These are phyloP conservation scores for Ophiocordyceps camponoti-leonardi DNA, from an alignment of 2,329 filamentous ascomycete species.

Conservation along the genomic window DNA sequence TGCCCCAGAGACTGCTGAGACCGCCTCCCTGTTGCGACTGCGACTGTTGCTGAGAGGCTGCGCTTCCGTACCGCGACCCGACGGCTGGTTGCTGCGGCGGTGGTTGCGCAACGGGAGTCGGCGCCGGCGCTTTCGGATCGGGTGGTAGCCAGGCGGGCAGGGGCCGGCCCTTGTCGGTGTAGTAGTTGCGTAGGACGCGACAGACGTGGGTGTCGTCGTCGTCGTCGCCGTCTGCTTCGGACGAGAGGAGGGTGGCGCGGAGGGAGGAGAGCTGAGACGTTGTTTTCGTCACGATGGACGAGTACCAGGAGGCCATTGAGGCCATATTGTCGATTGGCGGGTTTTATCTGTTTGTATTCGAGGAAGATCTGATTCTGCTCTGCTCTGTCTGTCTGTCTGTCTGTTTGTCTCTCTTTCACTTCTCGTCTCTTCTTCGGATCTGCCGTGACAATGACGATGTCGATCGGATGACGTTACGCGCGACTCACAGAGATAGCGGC, in stretches of 20 bases:
- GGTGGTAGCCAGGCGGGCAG: constrained; percentile 80
- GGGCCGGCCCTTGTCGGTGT: constrained; percentile 67
- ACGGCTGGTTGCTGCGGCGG: constrained; percentile 19
- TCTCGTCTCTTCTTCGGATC: not conserved
- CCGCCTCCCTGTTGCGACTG: constrained; percentile 12
- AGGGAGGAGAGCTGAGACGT: constrained; percentile 48
- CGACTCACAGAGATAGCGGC: no score
- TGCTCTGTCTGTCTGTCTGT: not conserved
- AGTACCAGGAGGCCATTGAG: constrained; percentile 65
- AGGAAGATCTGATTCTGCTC: no score
- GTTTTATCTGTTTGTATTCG: not conserved
- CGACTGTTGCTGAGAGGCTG: constrained; percentile 16
- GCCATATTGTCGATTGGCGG: constrained; percentile 6
- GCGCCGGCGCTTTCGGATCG: constrained; percentile 54
- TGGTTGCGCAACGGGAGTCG: constrained; percentile 25
- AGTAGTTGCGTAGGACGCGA: constrained; percentile 83
- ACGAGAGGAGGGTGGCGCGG: constrained; percentile 50
- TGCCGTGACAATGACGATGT: not conserved
- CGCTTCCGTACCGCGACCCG: constrained; percentile 32
- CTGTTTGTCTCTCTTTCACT: not conserved
- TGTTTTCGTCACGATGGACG: constrained; percentile 49
- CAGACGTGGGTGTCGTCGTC: constrained; percentile 92
- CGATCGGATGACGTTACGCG: no score
- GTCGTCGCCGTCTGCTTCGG: constrained; percentile 52
- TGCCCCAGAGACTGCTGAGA: constrained; percentile 43